Conservation (phyloP, 148 eudicot genomes). For the Chenopodium berlandieri region DNA sequence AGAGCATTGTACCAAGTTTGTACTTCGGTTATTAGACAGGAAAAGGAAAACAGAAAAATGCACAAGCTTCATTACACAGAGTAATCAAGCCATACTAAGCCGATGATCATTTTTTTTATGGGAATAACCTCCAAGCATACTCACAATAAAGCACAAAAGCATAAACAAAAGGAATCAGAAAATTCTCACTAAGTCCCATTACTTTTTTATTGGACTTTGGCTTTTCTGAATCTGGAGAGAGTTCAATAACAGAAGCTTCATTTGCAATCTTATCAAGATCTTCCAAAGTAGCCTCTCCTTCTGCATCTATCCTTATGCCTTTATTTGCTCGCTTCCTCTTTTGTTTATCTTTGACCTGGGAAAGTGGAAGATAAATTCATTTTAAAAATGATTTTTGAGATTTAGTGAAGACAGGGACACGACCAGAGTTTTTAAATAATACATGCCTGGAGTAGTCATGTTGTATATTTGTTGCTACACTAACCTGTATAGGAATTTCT, state of each 20-base stretch:
- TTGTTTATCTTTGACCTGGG: slow-evolving; percentile 78
- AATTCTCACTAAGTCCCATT: neutral
- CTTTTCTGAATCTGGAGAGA: slow-evolving; percentile 58
- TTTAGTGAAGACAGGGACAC: neutral
- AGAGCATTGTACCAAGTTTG: neutral
- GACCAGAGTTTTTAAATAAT: neutral
- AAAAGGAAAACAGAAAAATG: neutral
- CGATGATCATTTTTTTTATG: neutral
- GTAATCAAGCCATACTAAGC: neutral
- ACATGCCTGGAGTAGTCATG: neutral
- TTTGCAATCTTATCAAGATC: slow-evolving; percentile 57
- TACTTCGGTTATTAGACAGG: neutral
- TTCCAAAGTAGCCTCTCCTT: slow-evolving; percentile 91
- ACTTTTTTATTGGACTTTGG: slow-evolving; percentile 70
- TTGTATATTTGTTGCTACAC: neutral
- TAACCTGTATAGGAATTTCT: slow-evolving; percentile 74
- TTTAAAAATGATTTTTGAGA: slow-evolving; percentile 6
- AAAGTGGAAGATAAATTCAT: neutral
- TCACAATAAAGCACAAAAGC: neutral
- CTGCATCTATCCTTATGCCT: slow-evolving; percentile 84
- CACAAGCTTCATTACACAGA: neutral
- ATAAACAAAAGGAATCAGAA: neutral
- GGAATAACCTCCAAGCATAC: neutral
- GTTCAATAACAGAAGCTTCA: slow-evolving; percentile 45
- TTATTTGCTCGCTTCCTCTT: slow-evolving; percentile 70